Percentiles rank a stretch among this genome's conserved stretches.
phyloP scores from a whole-genome alignment of 257 asterid species.

The Vinca minor region DNA sequence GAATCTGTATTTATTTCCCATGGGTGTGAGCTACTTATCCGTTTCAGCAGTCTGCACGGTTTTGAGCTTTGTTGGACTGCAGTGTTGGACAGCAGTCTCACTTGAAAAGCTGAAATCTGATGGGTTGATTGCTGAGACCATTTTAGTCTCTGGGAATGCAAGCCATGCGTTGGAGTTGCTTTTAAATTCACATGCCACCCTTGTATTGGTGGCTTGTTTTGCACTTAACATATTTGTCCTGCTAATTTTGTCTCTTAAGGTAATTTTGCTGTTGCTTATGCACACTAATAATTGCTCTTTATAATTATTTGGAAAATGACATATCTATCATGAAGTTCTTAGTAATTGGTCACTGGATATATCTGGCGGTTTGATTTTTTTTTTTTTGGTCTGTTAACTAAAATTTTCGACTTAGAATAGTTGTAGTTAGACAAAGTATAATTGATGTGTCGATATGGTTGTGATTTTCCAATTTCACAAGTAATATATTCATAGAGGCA shows the following conservation, averaged over 20 bases:
- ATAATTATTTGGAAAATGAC: too few relatives aligned
- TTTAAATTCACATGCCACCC: slow-evolving; percentile 53
- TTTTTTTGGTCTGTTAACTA: too few relatives aligned
- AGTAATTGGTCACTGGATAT: too few relatives aligned
- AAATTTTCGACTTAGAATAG: too few relatives aligned
- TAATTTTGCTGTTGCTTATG: slow-evolving; percentile 13
- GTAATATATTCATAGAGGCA: too few relatives aligned
- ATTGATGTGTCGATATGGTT: too few relatives aligned
- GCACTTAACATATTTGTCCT: slow-evolving; percentile 45
- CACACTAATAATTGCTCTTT: background rate
- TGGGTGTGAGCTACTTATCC: slow-evolving; percentile 72
- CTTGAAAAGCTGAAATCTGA: slow-evolving; percentile 55
- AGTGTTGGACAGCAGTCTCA: slow-evolving; percentile 59
- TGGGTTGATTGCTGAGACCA: slow-evolving; percentile 44
- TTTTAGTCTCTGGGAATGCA: slow-evolving; percentile 43
- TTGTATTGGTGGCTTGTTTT: slow-evolving; percentile 62
- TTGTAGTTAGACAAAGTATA: too few relatives aligned
- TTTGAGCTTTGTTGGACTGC: slow-evolving; percentile 65
- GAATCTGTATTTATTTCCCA: slow-evolving; percentile 32
- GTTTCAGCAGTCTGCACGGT: slow-evolving; percentile 58
- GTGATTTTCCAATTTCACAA: too few relatives aligned
- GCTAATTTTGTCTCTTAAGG: slow-evolving; percentile 69
- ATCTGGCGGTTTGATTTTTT: too few relatives aligned
- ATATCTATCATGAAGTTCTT: too few relatives aligned
- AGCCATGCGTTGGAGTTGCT: slow-evolving; percentile 49